Conservation (phyloP, 345 rosid genomes). For the Gossypium australe region DNA sequence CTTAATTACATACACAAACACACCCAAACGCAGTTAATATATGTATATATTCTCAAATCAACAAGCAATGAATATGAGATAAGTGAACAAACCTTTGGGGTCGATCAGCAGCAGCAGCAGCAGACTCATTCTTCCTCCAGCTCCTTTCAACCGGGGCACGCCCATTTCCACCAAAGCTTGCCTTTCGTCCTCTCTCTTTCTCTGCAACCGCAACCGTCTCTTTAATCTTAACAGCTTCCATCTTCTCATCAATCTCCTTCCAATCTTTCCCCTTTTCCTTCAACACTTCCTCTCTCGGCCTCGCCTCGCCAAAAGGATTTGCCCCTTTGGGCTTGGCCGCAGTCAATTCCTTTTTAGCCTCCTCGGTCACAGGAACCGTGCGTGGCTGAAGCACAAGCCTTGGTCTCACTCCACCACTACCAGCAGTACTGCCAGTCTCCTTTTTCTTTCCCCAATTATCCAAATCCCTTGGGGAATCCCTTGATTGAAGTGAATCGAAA, state of each 20-base stretch:
- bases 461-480: slow-evolving; percentile 45
- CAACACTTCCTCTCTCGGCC: slow-evolving; percentile 95
- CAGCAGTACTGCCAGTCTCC: slow-evolving; percentile 33
- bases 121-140: slow-evolving; percentile 53
- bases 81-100: slow-evolving; percentile 29
- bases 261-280: slow-evolving; percentile 88
- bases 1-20: not conserved
- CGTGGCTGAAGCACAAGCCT: slow-evolving; percentile 80
- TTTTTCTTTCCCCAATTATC: slow-evolving; percentile 79
- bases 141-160: slow-evolving; percentile 31
- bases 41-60: not conserved
- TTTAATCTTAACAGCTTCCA: slow-evolving; percentile 47
- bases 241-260: slow-evolving; percentile 93
- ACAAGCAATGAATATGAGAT: slow-evolving; percentile 17
- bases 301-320: slow-evolving; percentile 82
- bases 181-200: slow-evolving; percentile 37
- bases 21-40: not conserved
- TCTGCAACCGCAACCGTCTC: slow-evolving; percentile 32
- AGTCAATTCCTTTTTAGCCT: slow-evolving; percentile 17
- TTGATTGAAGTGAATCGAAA: slow-evolving; percentile 55
- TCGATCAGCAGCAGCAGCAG: slow-evolving; percentile 2
- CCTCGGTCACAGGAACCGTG: slow-evolving; percentile 42
- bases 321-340: slow-evolving; percentile 45
- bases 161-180: slow-evolving; percentile 42
- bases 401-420: slow-evolving; percentile 40